Evolutionary conservation across 208 protist genomes (phyloP).

Genomic region (Strigomonas oncopelti): DNA sequence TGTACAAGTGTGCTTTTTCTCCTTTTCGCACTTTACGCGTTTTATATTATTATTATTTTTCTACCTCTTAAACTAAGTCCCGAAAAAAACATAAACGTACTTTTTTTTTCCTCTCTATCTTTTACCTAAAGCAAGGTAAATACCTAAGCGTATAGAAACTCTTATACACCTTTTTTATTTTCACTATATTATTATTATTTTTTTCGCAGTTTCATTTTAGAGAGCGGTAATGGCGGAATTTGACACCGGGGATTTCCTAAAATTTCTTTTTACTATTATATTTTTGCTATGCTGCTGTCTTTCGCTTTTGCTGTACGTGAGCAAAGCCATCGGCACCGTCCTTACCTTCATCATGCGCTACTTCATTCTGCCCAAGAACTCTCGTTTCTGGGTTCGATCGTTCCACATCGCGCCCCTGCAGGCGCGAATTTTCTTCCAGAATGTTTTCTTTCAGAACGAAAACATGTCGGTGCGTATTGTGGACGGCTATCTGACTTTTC

Average conservation of each 20-base stretch:
- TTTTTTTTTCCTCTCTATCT: not conserved
- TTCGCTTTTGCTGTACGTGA: slow-evolving; percentile 62
- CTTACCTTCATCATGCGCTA: slow-evolving; percentile 56
- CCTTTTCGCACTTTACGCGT: too few relatives aligned
- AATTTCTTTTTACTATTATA: slow-evolving; percentile 66
- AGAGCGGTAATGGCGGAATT: slow-evolving; percentile 23
- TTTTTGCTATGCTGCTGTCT: slow-evolving; percentile 66
- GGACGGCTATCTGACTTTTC: slow-evolving; percentile 81
- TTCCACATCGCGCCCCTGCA: slow-evolving; percentile 60
- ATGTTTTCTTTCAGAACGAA: slow-evolving; percentile 70
- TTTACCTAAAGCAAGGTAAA: not conserved
- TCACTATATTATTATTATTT: slow-evolving; percentile 1
- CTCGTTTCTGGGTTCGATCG: slow-evolving; percentile 45
- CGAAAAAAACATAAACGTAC: too few relatives aligned
- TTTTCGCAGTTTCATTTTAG: not conserved
- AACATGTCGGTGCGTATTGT: slow-evolving; percentile 80
- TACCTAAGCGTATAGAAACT: slow-evolving; percentile 1
- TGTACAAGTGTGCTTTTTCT: too few relatives aligned
- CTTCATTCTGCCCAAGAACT: slow-evolving; percentile 55
- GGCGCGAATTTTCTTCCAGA: slow-evolving; percentile 68
- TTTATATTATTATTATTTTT: too few relatives aligned
- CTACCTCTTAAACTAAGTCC: too few relatives aligned
- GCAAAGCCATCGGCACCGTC: slow-evolving; percentile 34
- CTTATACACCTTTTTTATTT: not conserved
- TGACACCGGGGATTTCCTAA: slow-evolving; percentile 46